phyloP scores from a whole-genome alignment of 768 basidiomycete species.

The Coprinopsis strossmayeri region DNA sequence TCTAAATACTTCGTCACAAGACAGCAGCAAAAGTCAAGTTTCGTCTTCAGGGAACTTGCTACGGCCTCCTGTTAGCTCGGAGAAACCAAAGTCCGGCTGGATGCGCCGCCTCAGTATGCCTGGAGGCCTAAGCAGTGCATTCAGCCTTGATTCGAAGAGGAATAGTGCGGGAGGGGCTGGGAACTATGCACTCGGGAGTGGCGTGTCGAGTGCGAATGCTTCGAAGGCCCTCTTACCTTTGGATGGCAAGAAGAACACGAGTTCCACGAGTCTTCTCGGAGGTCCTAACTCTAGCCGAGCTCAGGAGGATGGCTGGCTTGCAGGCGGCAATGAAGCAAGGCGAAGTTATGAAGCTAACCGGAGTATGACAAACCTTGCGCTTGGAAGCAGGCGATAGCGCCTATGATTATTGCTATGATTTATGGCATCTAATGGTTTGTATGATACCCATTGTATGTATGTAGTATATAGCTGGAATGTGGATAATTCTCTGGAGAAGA shows the following conservation, averaged over 20 bases:
- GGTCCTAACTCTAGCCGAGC: conserved; percentile 16
- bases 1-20: conserved; percentile 30
- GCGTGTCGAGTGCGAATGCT: conserved; percentile 19
- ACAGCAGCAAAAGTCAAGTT: conserved; percentile 27
- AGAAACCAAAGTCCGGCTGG: conserved; percentile 62
- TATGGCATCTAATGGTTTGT: too few species aligned
- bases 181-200: conserved; percentile 21
- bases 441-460: not conserved
- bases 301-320: conserved; percentile 44
- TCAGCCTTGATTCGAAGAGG: conserved; percentile 50
- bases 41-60: conserved; percentile 11
- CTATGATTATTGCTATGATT: too few species aligned
- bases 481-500: too few species aligned
- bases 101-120: conserved; percentile 77
- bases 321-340: conserved; percentile 19
- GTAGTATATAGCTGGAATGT: too few species aligned
- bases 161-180: conserved; percentile 16
- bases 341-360: conserved; percentile 42
- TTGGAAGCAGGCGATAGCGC: conserved; percentile 31
- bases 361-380: conserved; percentile 43
- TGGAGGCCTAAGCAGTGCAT: conserved; percentile 38
- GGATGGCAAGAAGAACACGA: conserved; percentile 46
- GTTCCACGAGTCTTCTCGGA: conserved; percentile 28
- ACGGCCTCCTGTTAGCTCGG: conserved; percentile 22
- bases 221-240: conserved; percentile 15